Evolutionary conservation across 148 eudicot genomes (phyloP).

Genomic region (Arctostaphylos glauca): DNA sequence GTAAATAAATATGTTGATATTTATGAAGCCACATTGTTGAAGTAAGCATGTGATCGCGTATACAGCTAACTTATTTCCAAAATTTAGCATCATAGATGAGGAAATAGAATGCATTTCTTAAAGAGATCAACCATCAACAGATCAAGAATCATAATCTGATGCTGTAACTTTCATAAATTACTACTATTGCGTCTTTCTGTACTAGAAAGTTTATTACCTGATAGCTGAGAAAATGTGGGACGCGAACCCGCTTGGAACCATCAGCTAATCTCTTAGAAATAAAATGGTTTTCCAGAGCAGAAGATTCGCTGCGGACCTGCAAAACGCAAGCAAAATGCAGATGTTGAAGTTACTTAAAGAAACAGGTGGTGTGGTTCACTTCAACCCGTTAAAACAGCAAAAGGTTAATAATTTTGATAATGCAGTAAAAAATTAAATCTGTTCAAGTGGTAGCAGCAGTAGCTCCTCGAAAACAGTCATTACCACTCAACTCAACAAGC

Average conservation of each 20-base stretch:
- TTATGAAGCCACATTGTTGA: neutral
- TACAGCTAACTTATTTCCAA: neutral
- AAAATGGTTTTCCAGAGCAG: constrained; percentile 39
- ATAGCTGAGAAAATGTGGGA: constrained; percentile 52
- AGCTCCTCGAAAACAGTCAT: neutral
- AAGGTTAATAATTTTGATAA: neutral
- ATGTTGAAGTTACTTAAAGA: neutral
- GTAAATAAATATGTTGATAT: neutral
- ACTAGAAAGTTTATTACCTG: constrained; percentile 39
- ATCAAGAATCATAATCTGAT: neutral
- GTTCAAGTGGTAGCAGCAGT: neutral
- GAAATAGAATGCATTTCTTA: neutral
- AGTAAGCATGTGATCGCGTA: neutral
- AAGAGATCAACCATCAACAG: neutral
- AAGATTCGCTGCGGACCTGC: constrained; percentile 47
- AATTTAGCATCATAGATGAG: neutral
- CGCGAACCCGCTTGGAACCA: constrained; percentile 81
- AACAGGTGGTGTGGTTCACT: neutral
- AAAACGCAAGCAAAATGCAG: constrained; percentile 12
- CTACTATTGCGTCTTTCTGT: neutral
- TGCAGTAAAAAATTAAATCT: neutral
- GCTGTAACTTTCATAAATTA: neutral
- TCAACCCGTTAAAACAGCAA: neutral
- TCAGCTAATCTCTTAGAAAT: constrained; percentile 68
- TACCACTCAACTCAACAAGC: neutral